Evolutionary conservation across 73 alveolate species (phyloP).

Genomic region (Urostyla sp.): DNA sequence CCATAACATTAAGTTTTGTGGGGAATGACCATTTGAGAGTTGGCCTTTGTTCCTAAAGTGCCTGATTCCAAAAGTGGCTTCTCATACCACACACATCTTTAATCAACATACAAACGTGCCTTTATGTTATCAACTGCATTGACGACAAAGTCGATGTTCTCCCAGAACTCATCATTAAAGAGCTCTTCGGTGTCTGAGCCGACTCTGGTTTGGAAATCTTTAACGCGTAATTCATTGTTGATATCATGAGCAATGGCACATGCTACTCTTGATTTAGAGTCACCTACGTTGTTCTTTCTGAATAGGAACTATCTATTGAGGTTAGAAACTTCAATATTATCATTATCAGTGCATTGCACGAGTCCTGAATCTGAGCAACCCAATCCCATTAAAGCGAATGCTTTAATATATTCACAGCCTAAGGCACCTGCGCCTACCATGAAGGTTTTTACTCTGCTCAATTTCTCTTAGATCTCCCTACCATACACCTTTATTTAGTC

Average conservation of each 20-base stretch:
- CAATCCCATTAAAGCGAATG: constrained; percentile 98
- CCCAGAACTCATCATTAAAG: constrained; percentile 98
- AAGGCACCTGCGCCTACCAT: constrained; percentile 99
- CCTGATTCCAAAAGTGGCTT: constrained; percentile 98
- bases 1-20: constrained; percentile 91
- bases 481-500: constrained; percentile 97
- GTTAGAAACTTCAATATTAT: constrained; percentile 97
- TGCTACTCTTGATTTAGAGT: constrained; percentile 94
- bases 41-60: constrained; percentile 96
- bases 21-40: constrained; percentile 92
- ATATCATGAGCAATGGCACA: constrained; percentile 81
- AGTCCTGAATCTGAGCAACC: constrained; percentile 90
- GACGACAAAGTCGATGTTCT: constrained; percentile 87
- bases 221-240: constrained; percentile 87
- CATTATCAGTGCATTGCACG: constrained; percentile 98
- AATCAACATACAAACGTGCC: constrained; percentile 97
- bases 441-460: constrained; percentile 83
- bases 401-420: constrained; percentile 98
- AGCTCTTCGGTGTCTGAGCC: constrained; percentile 97
- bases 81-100: constrained; percentile 96
- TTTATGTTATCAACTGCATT: constrained; percentile 99
- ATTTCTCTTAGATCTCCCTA: constrained; percentile 87
- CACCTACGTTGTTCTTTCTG: constrained; percentile 93
- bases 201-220: constrained; percentile 83
- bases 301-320: constrained; percentile 97